Evolutionary conservation across 192 early-diverging fungal genomes (phyloP), one percentile per base, ranked within the genome.

Genomic region (Entophlyctis luteolus): DNA sequence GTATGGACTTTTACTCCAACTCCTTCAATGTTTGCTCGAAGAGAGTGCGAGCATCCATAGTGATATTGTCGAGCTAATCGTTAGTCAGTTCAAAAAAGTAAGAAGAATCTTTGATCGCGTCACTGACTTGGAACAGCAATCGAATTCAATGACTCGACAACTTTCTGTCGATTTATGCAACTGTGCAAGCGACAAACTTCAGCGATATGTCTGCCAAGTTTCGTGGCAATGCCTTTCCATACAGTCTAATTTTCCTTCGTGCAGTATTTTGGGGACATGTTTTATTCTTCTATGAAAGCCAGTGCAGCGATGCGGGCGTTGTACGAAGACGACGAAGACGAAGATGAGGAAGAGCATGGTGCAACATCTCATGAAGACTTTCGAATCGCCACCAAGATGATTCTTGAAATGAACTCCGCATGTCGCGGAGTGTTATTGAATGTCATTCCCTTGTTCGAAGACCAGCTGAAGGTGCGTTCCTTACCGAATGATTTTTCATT

Each of bases 391-490:
- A 94, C 97, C 62, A 80, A 81, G 3, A 74, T 94, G 34, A 91
- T 97, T 42, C 74, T 91, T 37, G 88, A 94, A 55, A 82, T 98
- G 42, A 87, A 93, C 78, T 73, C 78, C 42, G 71, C 81, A 4
- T 83, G 88, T 1, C 92, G 93, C 0, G 83, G 79, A 23, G 79
- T 96, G 27, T 74, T 98, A 46, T 75, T 93, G 34, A 94, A 89
- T 49, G 94, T 98, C 0, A 87, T 98, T 33, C 96, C 96, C 23
- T 89, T 91, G 70, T 80, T 98, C 22, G 93, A 97, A 62, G 93
- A 95, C 48, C 95, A 98, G 74, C 70, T 95, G 59, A 83, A 84
- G 67, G 86, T 90, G 47, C 22, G 14, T 36, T 49, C 39, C 10
- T 39, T 50, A 8, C 46, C 20, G 3, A 10, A 4, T 18, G 22